A percentile compares a stretch with the other conserved stretches of the same genome.
Evolutionary conservation across 2,329 filamentous ascomycete species (phyloP).

Genomic region (Epichloe festucae): DNA sequence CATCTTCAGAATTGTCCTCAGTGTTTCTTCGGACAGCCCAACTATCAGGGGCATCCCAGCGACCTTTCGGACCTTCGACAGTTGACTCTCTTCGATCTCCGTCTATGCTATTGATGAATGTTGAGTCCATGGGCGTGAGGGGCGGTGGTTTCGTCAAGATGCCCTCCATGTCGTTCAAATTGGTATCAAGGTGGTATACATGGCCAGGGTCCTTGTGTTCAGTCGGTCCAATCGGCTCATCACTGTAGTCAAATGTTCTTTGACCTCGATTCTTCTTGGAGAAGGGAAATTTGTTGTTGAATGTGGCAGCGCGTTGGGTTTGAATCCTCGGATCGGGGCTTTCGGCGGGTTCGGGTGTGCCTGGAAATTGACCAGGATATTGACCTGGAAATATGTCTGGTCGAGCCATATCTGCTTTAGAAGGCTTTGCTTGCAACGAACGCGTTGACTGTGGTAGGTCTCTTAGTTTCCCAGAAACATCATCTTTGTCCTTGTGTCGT

Average conservation of each 20-base stretch:
- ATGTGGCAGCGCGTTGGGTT: slow-evolving; percentile 33
- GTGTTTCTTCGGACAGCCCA: slow-evolving; percentile 76
- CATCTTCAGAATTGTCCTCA: slow-evolving; percentile 48
- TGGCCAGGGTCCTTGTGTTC: slow-evolving; percentile 46
- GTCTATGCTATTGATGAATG: slow-evolving; percentile 32
- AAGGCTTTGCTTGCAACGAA: slow-evolving; percentile 38
- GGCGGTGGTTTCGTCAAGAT: slow-evolving; percentile 63
- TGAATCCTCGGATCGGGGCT: slow-evolving; percentile 16
- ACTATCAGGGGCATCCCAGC: slow-evolving; percentile 91
- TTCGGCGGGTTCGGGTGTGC: slow-evolving; percentile 17
- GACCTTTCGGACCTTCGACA: slow-evolving; percentile 33
- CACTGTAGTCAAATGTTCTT: slow-evolving; percentile 37
- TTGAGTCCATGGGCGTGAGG: slow-evolving; percentile 56
- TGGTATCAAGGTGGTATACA: slow-evolving; percentile 71
- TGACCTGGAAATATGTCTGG: slow-evolving; percentile 23
- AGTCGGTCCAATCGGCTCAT: slow-evolving; percentile 46
- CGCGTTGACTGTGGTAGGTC: slow-evolving; percentile 39
- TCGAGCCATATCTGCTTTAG: slow-evolving; percentile 32
- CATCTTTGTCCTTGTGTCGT: slow-evolving; percentile 43
- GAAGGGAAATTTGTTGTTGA: slow-evolving; percentile 52
- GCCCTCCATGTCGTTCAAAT: slow-evolving; percentile 82
- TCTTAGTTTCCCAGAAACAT: slow-evolving; percentile 29
- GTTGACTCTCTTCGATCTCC: slow-evolving; percentile 26
- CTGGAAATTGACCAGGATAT: slow-evolving; percentile 18
- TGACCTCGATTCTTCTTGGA: slow-evolving; percentile 39